Evolutionary conservation across 2,329 filamentous ascomycete species (phyloP).

Genomic region (Bipolaris oryzae): DNA sequence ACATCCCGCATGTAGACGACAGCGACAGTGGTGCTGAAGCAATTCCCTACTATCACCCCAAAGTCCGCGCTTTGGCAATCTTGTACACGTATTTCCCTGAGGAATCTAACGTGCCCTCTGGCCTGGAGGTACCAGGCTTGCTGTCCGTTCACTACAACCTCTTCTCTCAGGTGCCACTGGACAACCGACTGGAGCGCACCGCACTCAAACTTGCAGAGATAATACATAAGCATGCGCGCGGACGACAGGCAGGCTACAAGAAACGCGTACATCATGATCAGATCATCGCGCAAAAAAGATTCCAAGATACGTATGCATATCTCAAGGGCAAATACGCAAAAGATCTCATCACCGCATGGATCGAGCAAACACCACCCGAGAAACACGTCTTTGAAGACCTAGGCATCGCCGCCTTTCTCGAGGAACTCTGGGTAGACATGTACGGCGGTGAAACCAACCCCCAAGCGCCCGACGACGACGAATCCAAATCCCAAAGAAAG

Average conservation of each 20-base stretch:
- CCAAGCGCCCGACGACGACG: background rate
- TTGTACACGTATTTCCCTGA: slow-evolving; percentile 66
- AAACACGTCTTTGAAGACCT: slow-evolving; percentile 98
- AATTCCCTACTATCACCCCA: slow-evolving; percentile 88
- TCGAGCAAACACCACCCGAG: slow-evolving; percentile 80
- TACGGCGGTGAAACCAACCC: slow-evolving; percentile 56
- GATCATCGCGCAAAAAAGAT: slow-evolving; percentile 73
- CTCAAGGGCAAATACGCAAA: slow-evolving; percentile 82
- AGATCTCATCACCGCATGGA: slow-evolving; percentile 74
- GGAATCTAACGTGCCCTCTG: background rate
- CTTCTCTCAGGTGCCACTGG: slow-evolving; percentile 49
- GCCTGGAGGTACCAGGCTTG: slow-evolving; percentile 44
- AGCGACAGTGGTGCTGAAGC: slow-evolving; percentile 53
- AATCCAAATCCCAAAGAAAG: slow-evolving; percentile 3
- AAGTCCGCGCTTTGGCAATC: slow-evolving; percentile 75
- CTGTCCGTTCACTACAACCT: slow-evolving; percentile 60
- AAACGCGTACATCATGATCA: slow-evolving; percentile 86
- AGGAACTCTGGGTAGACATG: slow-evolving; percentile 89
- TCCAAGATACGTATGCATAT: slow-evolving; percentile 81
- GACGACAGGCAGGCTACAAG: slow-evolving; percentile 68
- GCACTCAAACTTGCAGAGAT: slow-evolving; percentile 71
- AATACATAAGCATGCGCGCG: slow-evolving; percentile 75
- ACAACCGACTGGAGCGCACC: slow-evolving; percentile 67
- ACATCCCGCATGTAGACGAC: slow-evolving; percentile 72
- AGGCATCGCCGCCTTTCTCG: slow-evolving; percentile 86